phyloP scores from a whole-genome alignment of 495 filamentous ascomycete genomes.

The Darksidea phi region DNA sequence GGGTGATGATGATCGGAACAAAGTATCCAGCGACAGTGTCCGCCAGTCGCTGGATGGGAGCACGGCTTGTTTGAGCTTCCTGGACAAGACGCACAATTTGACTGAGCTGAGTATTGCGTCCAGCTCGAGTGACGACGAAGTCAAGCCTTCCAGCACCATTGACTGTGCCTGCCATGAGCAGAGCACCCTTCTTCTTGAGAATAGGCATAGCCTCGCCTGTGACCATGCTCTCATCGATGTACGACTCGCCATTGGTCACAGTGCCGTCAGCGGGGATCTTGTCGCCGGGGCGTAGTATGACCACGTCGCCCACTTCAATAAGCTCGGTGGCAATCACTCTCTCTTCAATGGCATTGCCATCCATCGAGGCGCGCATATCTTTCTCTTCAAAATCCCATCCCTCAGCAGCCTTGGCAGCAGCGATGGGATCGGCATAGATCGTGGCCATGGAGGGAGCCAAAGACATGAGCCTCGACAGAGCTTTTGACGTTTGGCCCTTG shows the following conservation, averaged over 20 bases:
- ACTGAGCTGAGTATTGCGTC: conserved; percentile 91
- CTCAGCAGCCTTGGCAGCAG: conserved; percentile 84
- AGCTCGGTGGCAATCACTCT: conserved; percentile 88
- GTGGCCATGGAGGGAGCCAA: conserved; percentile 94
- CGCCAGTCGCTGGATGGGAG: conserved; percentile 91
- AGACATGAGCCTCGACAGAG: conserved; percentile 92
- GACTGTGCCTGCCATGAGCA: conserved; percentile 92
- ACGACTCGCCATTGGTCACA: conserved; percentile 84
- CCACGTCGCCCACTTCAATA: conserved; percentile 90
- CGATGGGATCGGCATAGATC: conserved; percentile 95
- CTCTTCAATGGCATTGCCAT: conserved; percentile 67
- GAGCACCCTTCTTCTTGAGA: conserved; percentile 74
- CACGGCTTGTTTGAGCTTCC: conserved; percentile 89
- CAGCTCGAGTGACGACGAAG: conserved; percentile 89
- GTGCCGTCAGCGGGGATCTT: conserved; percentile 94
- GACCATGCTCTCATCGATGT: conserved; percentile 97
- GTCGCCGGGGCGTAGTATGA: conserved; percentile 89
- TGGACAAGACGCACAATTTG: conserved; percentile 98
- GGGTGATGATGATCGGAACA: conserved; percentile 80
- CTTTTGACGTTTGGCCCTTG: conserved; percentile 95
- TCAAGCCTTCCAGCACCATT: conserved; percentile 90
- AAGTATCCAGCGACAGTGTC: conserved; percentile 93
- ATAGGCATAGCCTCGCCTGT: conserved; percentile 95
- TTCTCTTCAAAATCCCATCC: conserved; percentile 64
- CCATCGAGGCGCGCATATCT: conserved; percentile 39